Conservation (phyloP, 768 basidiomycete genomes). For the Tylopilus felleus region DNA sequence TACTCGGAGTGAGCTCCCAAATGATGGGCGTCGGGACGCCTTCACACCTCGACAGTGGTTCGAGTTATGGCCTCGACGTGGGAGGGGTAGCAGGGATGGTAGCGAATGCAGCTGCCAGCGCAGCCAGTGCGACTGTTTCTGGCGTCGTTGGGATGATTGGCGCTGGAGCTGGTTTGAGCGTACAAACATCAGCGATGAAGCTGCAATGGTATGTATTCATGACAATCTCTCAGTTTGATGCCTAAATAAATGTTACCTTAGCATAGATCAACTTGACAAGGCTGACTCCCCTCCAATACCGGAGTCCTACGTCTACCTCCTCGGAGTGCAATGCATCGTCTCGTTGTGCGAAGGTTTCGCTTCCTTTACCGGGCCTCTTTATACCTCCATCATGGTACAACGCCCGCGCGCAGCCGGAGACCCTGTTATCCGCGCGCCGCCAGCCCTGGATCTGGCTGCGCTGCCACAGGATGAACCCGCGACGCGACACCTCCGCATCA, state of each 20-base stretch:
- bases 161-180: slow-evolving; percentile 62
- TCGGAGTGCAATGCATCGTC: slow-evolving; percentile 84
- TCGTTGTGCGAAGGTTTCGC: slow-evolving; percentile 86
- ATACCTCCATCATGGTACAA: slow-evolving; percentile 66
- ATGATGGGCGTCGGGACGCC: slow-evolving; percentile 77
- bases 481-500: slow-evolving; percentile 56
- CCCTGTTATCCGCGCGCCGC: slow-evolving; percentile 64
- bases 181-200: slow-evolving; percentile 79
- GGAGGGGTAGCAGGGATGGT: slow-evolving; percentile 78
- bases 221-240: neutral
- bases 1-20: slow-evolving; percentile 76
- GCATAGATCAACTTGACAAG: slow-evolving; percentile 98
- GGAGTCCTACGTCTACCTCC: slow-evolving; percentile 89
- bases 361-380: slow-evolving; percentile 69
- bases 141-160: slow-evolving; percentile 87
- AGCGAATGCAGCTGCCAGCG: slow-evolving; percentile 75
- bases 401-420: slow-evolving; percentile 61
- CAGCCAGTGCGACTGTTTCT: slow-evolving; percentile 78
- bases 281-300: slow-evolving; percentile 92
- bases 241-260: slow-evolving; percentile 29
- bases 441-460: slow-evolving; percentile 60
- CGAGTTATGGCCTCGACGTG: slow-evolving; percentile 56
- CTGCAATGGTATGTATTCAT: slow-evolving; percentile 70
- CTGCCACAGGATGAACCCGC: slow-evolving; percentile 53
- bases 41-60: slow-evolving; percentile 28